A percentile compares a stretch with the other conserved stretches of the same genome.
Conservation (phyloP, 2,329 filamentous ascomycete genomes). For the Fusarium fujikuroi region DNA sequence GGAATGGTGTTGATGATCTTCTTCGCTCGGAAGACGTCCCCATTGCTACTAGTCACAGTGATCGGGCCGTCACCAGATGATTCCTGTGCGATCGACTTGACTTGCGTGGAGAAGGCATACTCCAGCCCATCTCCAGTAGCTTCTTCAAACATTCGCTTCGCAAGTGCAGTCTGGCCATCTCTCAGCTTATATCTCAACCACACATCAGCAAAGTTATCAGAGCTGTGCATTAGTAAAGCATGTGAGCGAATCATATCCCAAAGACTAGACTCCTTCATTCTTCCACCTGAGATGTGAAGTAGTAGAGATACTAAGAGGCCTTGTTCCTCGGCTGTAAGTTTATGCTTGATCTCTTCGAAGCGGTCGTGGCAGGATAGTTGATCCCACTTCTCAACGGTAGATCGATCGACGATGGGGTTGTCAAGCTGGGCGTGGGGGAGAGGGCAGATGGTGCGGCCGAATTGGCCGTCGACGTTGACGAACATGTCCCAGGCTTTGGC, state of each 20-base stretch:
- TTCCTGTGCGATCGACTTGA: background rate
- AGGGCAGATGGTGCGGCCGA: background rate
- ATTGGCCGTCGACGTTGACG: background rate
- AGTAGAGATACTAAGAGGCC: background rate
- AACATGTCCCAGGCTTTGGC: background rate
- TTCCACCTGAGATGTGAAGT: background rate
- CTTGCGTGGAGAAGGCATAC: background rate
- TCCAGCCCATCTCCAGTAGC: background rate
- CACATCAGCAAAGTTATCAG: background rate
- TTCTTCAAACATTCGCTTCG: background rate
- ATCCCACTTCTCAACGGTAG: background rate
- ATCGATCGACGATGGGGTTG: background rate
- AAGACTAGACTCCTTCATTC: background rate
- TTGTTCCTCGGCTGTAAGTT: background rate
- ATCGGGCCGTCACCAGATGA: background rate
- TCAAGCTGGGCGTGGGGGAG: background rate
- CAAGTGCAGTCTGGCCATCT: background rate
- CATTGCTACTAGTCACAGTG: rapidly evolving
- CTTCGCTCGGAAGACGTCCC: rapidly evolving
- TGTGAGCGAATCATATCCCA: background rate
- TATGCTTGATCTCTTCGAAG: background rate
- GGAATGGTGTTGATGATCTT: background rate
- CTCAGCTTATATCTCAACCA: background rate
- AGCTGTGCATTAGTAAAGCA: background rate
- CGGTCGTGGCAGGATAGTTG: background rate